Conservation (phyloP, 148 eudicot genomes). For the Drosera capensis region DNA sequence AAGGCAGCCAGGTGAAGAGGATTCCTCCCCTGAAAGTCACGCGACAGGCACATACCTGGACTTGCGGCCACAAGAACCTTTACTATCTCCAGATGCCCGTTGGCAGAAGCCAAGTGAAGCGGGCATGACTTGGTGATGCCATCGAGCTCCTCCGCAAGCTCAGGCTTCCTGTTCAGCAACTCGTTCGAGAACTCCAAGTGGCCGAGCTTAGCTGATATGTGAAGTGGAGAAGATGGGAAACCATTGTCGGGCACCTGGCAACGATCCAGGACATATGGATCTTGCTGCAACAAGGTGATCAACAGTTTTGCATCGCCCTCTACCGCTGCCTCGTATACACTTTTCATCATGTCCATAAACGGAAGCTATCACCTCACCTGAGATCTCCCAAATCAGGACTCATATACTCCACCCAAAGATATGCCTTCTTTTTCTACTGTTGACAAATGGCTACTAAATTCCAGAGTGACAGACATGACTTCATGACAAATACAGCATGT, state of each 20-base stretch:
- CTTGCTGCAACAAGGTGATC: conserved; percentile 11
- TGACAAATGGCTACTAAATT: no score
- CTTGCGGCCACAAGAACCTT: not conserved
- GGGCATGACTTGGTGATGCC: conserved; percentile 11
- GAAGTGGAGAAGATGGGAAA: conserved; percentile 14
- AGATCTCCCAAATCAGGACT: no score
- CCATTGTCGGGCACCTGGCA: not conserved
- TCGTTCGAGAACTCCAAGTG: conserved; percentile 12
- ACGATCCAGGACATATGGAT: conserved; percentile 5
- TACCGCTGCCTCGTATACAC: conserved; percentile 18
- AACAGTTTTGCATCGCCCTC: conserved; percentile 13
- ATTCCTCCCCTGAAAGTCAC: conserved; percentile 6
- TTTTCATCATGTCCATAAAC: not conserved
- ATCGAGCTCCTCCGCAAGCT: conserved; percentile 15
- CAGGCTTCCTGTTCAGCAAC: conserved; percentile 14
- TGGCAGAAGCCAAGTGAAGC: conserved; percentile 25
- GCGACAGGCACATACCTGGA: conserved; percentile 3
- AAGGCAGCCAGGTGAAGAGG: conserved; percentile 8
- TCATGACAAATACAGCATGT: no score
- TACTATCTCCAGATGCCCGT: conserved; percentile 6
- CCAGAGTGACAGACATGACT: no score
- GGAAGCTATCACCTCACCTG: no score
- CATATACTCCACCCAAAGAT: no score
- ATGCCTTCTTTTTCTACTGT: no score
- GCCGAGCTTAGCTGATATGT: conserved; percentile 17